Evolutionary conservation across 73 alveolate genomes (phyloP).

Genomic region (Paramecium sonneborni): DNA sequence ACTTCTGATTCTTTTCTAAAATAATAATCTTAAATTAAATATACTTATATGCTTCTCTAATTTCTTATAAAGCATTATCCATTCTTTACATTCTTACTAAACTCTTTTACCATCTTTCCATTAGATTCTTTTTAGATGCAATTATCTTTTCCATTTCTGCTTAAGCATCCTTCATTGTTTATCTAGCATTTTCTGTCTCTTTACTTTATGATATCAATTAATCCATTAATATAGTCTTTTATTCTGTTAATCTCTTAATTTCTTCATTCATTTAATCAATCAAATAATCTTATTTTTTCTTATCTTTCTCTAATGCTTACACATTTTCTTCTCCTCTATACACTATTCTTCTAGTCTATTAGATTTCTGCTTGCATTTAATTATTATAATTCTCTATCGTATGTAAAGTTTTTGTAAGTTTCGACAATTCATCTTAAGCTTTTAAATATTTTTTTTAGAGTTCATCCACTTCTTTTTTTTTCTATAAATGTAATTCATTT

Average conservation of each 20-base stretch:
- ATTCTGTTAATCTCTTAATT: constrained; percentile 81
- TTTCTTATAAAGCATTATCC: constrained; percentile 79
- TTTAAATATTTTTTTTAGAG: constrained; percentile 77
- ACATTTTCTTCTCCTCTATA: constrained; percentile 96
- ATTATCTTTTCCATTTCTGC: constrained; percentile 84
- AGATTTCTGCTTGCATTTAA: constrained; percentile 95
- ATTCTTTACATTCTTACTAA: constrained; percentile 79
- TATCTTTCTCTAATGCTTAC: constrained; percentile 83
- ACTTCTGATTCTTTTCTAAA: constrained; percentile 74
- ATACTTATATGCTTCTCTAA: constrained; percentile 76
- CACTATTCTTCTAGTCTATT: constrained; percentile 88
- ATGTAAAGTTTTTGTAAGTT: constrained; percentile 85
- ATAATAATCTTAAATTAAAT: constrained; percentile 58
- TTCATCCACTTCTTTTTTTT: constrained; percentile 89
- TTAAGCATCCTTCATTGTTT: constrained; percentile 92
- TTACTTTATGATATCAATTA: constrained; percentile 80
- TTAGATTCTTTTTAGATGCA: constrained; percentile 82
- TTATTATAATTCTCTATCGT: constrained; percentile 95
- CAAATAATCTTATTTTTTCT: constrained; percentile 86
- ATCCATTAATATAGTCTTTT: constrained; percentile 82
- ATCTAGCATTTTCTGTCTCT: constrained; percentile 90
- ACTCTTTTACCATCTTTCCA: constrained; percentile 85
- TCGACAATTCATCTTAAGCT: constrained; percentile 89
- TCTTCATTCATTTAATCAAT: constrained; percentile 91
- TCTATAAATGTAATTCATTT: constrained; percentile 74